phyloP scores from a whole-genome alignment of 2,329 filamentous ascomycete species.

The Juglanconis oblonga region DNA sequence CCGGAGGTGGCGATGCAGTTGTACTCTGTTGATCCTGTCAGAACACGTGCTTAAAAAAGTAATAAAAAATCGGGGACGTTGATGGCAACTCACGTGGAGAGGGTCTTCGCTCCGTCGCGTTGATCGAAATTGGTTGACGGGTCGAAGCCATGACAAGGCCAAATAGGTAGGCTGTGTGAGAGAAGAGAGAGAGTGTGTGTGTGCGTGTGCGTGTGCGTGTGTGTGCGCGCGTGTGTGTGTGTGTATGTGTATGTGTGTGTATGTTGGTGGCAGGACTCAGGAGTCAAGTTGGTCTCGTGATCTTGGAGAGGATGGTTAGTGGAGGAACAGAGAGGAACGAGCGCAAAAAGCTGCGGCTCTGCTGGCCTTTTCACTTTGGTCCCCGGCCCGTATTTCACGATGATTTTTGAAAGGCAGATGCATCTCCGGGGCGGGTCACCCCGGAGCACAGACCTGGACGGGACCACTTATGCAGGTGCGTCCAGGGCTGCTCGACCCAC shows the following conservation, averaged over 20 bases:
- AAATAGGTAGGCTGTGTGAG: not conserved
- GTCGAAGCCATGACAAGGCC: slow-evolving; percentile 8
- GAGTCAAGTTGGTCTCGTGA: not conserved
- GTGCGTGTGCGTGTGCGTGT: not conserved
- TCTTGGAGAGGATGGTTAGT: not conserved
- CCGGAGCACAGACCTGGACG: slow-evolving; percentile 2
- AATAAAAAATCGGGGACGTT: not conserved
- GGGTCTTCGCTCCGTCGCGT: slow-evolving; percentile 1
- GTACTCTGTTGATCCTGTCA: slow-evolving; percentile 5
- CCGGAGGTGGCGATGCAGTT: not conserved
- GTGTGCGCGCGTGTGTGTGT: not conserved
- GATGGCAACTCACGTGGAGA: slow-evolving; percentile 1
- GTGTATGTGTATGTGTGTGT: not conserved
- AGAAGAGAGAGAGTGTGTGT: too few relatives aligned
- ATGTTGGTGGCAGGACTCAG: too few relatives aligned
- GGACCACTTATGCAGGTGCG: slow-evolving; percentile 3
- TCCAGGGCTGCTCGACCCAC: not conserved
- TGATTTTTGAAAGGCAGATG: not conserved
- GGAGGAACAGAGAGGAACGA: not conserved
- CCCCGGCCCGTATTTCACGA: not conserved
- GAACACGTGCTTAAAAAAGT: not conserved
- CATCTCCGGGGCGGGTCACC: slow-evolving; percentile 7
- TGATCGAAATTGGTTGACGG: not conserved
- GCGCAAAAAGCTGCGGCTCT: not conserved
- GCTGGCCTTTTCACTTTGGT: not conserved